These are phyloP conservation scores for Candida hungchunana DNA, from an alignment of 805 yeast genomes.

Conservation along the genomic window DNA sequence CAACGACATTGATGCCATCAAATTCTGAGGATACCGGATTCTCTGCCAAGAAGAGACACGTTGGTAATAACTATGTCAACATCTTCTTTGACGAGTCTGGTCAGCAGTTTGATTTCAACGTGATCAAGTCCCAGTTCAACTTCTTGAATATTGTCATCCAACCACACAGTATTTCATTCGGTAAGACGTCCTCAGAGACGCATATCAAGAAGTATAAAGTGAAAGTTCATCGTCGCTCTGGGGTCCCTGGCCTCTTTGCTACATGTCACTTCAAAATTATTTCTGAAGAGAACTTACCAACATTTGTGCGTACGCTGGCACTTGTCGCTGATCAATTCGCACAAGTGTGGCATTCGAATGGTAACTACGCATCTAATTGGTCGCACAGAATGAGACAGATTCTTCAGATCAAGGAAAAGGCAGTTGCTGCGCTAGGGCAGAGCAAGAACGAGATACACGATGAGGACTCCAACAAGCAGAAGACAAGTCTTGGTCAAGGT, in stretches of 20 bases:
- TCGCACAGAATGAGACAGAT: slow-evolving; percentile 59
- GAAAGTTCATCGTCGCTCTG: slow-evolving; percentile 57
- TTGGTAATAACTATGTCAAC: slow-evolving; percentile 81
- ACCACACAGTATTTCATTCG: slow-evolving; percentile 43
- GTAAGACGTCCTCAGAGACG: slow-evolving; percentile 11
- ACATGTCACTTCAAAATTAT: slow-evolving; percentile 72
- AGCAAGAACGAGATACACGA: slow-evolving; percentile 10
- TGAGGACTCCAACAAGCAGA: slow-evolving; percentile 7
- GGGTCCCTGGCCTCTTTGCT: slow-evolving; percentile 74
- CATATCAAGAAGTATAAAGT: slow-evolving; percentile 50
- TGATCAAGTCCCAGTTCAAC: slow-evolving; percentile 74
- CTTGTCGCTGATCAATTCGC: slow-evolving; percentile 69
- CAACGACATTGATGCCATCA: slow-evolving; percentile 79
- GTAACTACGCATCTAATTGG: slow-evolving; percentile 62
- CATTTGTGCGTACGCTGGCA: slow-evolving; percentile 62
- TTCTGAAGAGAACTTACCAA: slow-evolving; percentile 53
- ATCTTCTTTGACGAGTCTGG: slow-evolving; percentile 78
- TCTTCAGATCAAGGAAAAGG: slow-evolving; percentile 31
- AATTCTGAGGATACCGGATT: slow-evolving; percentile 35
- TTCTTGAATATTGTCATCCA: slow-evolving; percentile 75
- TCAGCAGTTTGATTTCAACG: slow-evolving; percentile 60
- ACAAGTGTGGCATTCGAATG: slow-evolving; percentile 63
- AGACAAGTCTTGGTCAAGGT: slow-evolving; percentile 21
- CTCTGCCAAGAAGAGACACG: slow-evolving; percentile 71
- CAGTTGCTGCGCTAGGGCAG: slow-evolving; percentile 13